These are phyloP conservation scores for Tolypocladium pustulatum DNA, from an alignment of 2,329 filamentous ascomycete genomes.

Conservation along the genomic window DNA sequence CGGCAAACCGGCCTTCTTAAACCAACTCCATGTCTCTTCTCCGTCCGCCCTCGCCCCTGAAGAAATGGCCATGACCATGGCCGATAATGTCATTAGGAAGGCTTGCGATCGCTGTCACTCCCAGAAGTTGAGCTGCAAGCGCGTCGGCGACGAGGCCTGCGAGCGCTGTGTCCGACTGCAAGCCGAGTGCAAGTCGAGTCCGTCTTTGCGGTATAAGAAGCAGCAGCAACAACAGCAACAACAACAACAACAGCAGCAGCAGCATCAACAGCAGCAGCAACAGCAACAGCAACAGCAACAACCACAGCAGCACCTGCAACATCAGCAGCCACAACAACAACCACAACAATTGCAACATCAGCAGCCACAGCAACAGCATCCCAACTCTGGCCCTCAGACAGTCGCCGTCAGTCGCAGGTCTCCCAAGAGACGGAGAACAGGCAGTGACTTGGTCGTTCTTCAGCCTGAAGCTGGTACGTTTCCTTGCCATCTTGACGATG, in stretches of 20 bases:
- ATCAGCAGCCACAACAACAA: constrained; percentile 7
- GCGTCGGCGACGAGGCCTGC: constrained; percentile 27
- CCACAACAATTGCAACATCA: constrained; percentile 5
- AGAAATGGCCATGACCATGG: constrained; percentile 21
- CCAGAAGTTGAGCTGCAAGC: constrained; percentile 36
- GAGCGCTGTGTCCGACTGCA: constrained; percentile 31
- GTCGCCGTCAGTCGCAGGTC: constrained; percentile 16
- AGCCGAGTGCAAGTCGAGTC: constrained; percentile 32
- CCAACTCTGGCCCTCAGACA: constrained; percentile 5
- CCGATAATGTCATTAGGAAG: constrained; percentile 27
- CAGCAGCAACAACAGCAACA: constrained; percentile 16
- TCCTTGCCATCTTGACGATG: too few relatives aligned
- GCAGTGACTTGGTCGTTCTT: constrained; percentile 20
- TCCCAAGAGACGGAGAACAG: constrained; percentile 26
- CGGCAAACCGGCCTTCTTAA: constrained; percentile 14
- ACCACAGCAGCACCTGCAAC: constrained; percentile 8
- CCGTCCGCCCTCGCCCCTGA: constrained; percentile 8
- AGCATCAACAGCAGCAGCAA: constrained; percentile 7
- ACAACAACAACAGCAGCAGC: constrained; percentile 9
- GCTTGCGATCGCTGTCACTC: constrained; percentile 36
- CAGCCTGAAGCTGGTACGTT: constrained; percentile 25
- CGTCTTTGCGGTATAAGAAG: constrained; percentile 27
- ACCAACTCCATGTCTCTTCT: constrained; percentile 18
- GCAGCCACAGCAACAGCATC: constrained; percentile 1
- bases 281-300: constrained; percentile 4